phyloP scores from a whole-genome alignment of 768 basidiomycete genomes.

The Hygrophorus russula region DNA sequence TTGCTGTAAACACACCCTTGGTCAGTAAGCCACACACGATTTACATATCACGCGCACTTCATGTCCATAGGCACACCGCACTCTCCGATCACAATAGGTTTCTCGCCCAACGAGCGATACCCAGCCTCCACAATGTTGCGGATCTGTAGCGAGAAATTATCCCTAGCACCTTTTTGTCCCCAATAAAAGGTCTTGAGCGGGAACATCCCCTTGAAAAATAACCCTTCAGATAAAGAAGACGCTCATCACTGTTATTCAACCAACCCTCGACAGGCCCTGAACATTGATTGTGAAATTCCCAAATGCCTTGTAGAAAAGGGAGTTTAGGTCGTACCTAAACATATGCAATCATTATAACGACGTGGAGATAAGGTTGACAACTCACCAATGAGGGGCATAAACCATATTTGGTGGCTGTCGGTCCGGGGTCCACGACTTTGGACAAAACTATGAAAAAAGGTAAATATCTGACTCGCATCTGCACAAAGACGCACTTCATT shows the following conservation, averaged over 20 bases:
- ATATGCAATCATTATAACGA: background rate
- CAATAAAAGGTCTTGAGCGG: conserved; percentile 73
- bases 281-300: conserved; percentile 87
- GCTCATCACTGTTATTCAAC: conserved; percentile 10
- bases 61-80: conserved; percentile 96
- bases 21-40: no score
- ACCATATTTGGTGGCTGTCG: conserved; percentile 34
- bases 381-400: conserved; percentile 29
- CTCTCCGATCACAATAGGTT: conserved; percentile 83
- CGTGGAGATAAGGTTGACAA: background rate
- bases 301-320: conserved; percentile 76
- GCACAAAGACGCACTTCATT: conserved; percentile 57
- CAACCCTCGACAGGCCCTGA: conserved; percentile 79
- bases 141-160: conserved; percentile 80
- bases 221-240: background rate
- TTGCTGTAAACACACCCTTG: conserved; percentile 29
- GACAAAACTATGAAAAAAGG: conserved; percentile 52
- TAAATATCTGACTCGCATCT: background rate
- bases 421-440: conserved; percentile 62
- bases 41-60: conserved; percentile 55
- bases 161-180: conserved; percentile 70
- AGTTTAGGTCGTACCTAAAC: conserved; percentile 83
- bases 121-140: conserved; percentile 63
- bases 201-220: conserved; percentile 64
- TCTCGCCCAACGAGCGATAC: conserved; percentile 63